Evolutionary conservation across 2,329 filamentous ascomycete genomes (phyloP).

Genomic region (Pseudonectria foliicola): DNA sequence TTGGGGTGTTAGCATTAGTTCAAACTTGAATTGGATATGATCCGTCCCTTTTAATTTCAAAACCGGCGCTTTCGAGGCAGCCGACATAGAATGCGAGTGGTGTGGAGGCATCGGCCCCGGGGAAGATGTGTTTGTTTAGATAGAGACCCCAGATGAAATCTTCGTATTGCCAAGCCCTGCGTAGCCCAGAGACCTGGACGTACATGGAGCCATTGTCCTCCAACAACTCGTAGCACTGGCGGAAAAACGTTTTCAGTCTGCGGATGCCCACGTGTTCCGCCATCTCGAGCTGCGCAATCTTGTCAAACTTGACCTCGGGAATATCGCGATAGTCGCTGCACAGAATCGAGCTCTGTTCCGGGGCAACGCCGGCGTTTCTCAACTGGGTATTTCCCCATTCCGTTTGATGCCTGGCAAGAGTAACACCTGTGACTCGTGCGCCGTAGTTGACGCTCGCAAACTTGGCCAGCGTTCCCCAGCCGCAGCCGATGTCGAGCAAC

Average conservation of each 20-base stretch:
- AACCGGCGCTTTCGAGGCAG: slow-evolving; percentile 58
- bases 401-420: slow-evolving; percentile 86
- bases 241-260: slow-evolving; percentile 69
- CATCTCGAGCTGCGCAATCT: slow-evolving; percentile 96
- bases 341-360: slow-evolving; percentile 77
- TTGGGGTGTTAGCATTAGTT: no score
- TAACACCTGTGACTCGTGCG: slow-evolving; percentile 75
- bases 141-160: slow-evolving; percentile 94
- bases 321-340: slow-evolving; percentile 96
- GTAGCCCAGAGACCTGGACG: slow-evolving; percentile 83
- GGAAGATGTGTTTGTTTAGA: slow-evolving; percentile 98
- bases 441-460: slow-evolving; percentile 88
- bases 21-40: no score
- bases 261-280: slow-evolving; percentile 92
- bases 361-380: slow-evolving; percentile 66
- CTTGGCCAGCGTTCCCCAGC: slow-evolving; percentile 88
- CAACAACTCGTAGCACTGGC: slow-evolving; percentile 85
- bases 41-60: slow-evolving; percentile 62
- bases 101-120: slow-evolving; percentile 86
- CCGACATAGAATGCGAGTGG: slow-evolving; percentile 79
- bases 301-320: slow-evolving; percentile 75
- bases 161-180: slow-evolving; percentile 92
- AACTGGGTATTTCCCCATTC: slow-evolving; percentile 89
- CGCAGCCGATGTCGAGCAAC: slow-evolving; percentile 87
- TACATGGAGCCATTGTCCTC: slow-evolving; percentile 92